Base-by-base conservation (phyloP, 495 filamentous ascomycete species). In the Achaetomiella virescens region DNA sequence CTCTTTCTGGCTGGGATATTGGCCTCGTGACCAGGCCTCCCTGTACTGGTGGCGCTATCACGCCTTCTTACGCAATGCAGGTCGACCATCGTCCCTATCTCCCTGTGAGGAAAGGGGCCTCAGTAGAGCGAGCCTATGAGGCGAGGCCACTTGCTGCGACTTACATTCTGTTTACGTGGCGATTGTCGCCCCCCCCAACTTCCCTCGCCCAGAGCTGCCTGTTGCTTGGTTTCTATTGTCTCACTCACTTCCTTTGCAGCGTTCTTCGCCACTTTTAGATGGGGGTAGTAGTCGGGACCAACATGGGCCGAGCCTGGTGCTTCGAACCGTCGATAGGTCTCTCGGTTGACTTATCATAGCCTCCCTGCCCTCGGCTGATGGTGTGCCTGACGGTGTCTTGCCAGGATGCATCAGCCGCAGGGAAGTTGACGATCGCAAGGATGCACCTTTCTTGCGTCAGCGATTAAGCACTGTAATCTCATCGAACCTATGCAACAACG, bases 131-230 rank as follows among this genome's bases (percentile, higher is more conserved):
- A 46, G 52, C 56, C 46, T 57, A 44, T 55, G 18, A 29, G 24
- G 15, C 38, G 8, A n/a, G 43, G 31, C 20, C 20, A 24, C 25
- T 21, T 31, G 22, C 46, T n/a, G 51, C 35, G 22, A 27, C 15
- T 61, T 60, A 57, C 61, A 52, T 66, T 53, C 38, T 56, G 33
- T 61, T 66, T 66, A 66, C 64, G 59, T 66, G 55, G 51, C 41
- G 47, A 22, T 22, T 45, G 51, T 43, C 38, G 25, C n/a, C 41
- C 44, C 54, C 58, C 64, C 64, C 64, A 66, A 52, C 54, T 51
- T 58, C 14, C 15, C 36, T 44, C 24, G 33, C 20, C 9, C 33
- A 36, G 25, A 25, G 11, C 25, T 42, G 36, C 33, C 43, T 37
- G 36, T 46, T 56, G 54, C 57, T 58, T 60, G 38, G n/a, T 60